phyloP scores from a whole-genome alignment of 257 asterid species.

The Orobanche coerulescens region DNA sequence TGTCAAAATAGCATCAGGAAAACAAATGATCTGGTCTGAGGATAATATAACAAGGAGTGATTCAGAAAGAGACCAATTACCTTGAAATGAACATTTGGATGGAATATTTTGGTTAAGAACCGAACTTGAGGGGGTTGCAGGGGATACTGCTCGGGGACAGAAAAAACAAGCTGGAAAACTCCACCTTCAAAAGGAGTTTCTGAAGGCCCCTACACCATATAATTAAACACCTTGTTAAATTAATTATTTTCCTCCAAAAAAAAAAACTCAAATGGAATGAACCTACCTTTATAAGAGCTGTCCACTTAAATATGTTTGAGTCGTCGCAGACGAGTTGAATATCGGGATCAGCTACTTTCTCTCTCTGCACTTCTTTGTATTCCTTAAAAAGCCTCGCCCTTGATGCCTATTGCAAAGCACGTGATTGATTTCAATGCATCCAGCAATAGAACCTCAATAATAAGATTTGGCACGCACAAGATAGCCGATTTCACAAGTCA shows the following conservation, averaged over 20 bases:
- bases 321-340: slow-evolving; percentile 95
- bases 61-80: slow-evolving; percentile 27
- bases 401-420: slow-evolving; percentile 54
- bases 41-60: not conserved
- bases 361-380: slow-evolving; percentile 94
- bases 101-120: slow-evolving; percentile 94
- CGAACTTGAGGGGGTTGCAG: slow-evolving; percentile 99
- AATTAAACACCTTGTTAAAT: slow-evolving; percentile 10
- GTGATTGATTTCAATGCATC: not conserved
- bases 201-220: slow-evolving; percentile 69
- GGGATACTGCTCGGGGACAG: slow-evolving; percentile 99
- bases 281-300: slow-evolving; percentile 82
- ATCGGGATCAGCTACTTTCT: slow-evolving; percentile 88
- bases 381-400: slow-evolving; percentile 96
- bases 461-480: not conserved
- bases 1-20: not conserved
- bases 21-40: not conserved
- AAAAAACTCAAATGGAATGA: not conserved
- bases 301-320: slow-evolving; percentile 90
- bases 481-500: slow-evolving; percentile 9
- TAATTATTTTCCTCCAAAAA: not conserved
- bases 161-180: slow-evolving; percentile 89
- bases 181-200: slow-evolving; percentile 99
- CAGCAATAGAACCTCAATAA: not conserved
- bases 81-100: slow-evolving; percentile 98